A percentile compares a stretch with the other conserved stretches of the same genome.
phyloP scores from a whole-genome alignment of 2,329 filamentous ascomycete species.

The Alternaria sp. region DNA sequence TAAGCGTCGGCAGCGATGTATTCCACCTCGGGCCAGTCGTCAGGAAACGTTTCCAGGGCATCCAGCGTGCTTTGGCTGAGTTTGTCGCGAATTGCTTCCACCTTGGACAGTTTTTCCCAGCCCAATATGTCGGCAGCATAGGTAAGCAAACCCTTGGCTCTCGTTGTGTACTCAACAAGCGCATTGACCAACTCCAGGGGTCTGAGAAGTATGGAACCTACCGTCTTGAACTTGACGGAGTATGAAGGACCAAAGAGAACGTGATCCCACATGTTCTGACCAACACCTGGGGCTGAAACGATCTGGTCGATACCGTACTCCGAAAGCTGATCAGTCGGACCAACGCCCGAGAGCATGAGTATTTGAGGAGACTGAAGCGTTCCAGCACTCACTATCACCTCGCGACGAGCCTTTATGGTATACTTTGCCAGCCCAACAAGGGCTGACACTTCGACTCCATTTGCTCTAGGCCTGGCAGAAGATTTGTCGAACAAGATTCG shows the following conservation, averaged over 20 bases:
- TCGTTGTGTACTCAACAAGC: neutral
- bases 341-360: slow-evolving; percentile 48
- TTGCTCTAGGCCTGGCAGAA: neutral
- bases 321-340: slow-evolving; percentile 24
- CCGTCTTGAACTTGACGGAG: neutral
- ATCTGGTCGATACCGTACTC: slow-evolving; percentile 21
- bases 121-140: neutral
- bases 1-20: neutral
- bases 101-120: neutral
- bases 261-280: slow-evolving; percentile 34
- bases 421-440: neutral
- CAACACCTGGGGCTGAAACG: slow-evolving; percentile 27
- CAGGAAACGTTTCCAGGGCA: neutral
- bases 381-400: neutral
- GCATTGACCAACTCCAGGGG: neutral
- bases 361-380: slow-evolving; percentile 29
- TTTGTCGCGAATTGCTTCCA: neutral
- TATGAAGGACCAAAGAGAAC: neutral
- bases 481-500: neutral
- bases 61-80: neutral
- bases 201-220: neutral
- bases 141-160: neutral
- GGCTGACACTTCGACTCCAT: neutral
- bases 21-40: slow-evolving; percentile 7
- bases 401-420: neutral